Conservation (phyloP, 2,329 filamentous ascomycete species). For the Calonectria pseudoreteaudii region DNA sequence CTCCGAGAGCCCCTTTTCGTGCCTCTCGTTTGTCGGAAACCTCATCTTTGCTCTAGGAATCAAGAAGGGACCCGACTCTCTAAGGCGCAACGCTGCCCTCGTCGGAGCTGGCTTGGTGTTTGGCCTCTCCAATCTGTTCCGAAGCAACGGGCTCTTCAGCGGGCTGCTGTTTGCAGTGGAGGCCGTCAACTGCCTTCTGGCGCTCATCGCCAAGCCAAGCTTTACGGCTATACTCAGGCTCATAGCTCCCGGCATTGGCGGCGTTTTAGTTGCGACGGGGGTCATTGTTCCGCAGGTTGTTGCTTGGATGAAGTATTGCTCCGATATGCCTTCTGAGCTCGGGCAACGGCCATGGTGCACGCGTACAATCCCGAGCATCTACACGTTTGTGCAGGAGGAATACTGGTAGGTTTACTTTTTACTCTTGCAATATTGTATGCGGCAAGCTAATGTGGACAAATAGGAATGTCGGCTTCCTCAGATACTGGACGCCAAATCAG, state of each 20-base stretch:
- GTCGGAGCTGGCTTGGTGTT: slow-evolving; percentile 76
- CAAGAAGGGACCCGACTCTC: slow-evolving; percentile 38
- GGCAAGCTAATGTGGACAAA: slow-evolving; percentile 29
- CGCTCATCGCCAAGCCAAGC: slow-evolving; percentile 42
- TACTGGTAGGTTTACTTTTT: slow-evolving; percentile 78
- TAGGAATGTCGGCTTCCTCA: slow-evolving; percentile 89
- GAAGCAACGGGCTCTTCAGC: slow-evolving; percentile 88
- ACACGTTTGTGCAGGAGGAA: slow-evolving; percentile 85
- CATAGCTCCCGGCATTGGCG: slow-evolving; percentile 71
- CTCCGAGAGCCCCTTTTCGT: slow-evolving; percentile 82
- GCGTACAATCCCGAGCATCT: slow-evolving; percentile 83
- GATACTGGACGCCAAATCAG: slow-evolving; percentile 91
- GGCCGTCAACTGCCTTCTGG: slow-evolving; percentile 52
- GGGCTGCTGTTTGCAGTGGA: slow-evolving; percentile 81
- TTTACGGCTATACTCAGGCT: slow-evolving; percentile 63
- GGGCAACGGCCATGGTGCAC: slow-evolving; percentile 79
- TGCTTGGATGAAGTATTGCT: slow-evolving; percentile 81
- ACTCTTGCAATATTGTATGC: neutral
- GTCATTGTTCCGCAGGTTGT: slow-evolving; percentile 78
- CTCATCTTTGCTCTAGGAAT: slow-evolving; percentile 72
- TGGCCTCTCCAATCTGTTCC: slow-evolving; percentile 77
- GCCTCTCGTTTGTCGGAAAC: slow-evolving; percentile 80
- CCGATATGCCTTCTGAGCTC: slow-evolving; percentile 36
- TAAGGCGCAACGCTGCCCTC: slow-evolving; percentile 60
- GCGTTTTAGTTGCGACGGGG: slow-evolving; percentile 74